These are phyloP conservation scores for Linum tenue DNA, from an alignment of 345 rosid genomes.

Conservation along the genomic window DNA sequence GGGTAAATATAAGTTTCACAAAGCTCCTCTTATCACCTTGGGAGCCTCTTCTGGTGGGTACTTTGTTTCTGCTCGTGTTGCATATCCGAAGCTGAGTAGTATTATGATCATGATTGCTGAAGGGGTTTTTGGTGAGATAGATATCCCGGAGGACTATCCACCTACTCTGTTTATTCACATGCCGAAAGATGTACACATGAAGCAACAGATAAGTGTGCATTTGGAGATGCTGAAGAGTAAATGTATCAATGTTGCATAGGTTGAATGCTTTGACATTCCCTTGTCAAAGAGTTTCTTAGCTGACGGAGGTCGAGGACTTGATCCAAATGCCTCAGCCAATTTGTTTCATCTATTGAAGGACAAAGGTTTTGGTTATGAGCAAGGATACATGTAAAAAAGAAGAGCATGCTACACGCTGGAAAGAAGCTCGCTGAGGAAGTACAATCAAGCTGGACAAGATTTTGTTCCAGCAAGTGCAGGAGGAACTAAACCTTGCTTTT, in stretches of 20 bases:
- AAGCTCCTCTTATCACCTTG: constrained; percentile 70
- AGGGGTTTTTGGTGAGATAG: constrained; percentile 59
- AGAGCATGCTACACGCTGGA: constrained; percentile 65
- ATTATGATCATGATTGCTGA: constrained; percentile 77
- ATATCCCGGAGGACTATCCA: constrained; percentile 47
- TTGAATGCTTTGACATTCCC: constrained; percentile 62
- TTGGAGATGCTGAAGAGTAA: constrained; percentile 41
- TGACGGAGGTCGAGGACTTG: constrained; percentile 56
- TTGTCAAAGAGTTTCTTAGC: constrained; percentile 42
- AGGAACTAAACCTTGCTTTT: constrained; percentile 85
- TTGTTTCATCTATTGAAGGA: constrained; percentile 45
- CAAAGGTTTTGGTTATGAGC: constrained; percentile 54
- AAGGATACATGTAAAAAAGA: constrained; percentile 67
- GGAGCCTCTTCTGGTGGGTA: constrained; percentile 96
- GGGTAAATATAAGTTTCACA: constrained; percentile 37
- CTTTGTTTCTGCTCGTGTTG: constrained; percentile 71
- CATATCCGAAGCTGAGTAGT: constrained; percentile 48
- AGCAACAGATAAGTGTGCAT: constrained; percentile 51
- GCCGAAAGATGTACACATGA: constrained; percentile 68
- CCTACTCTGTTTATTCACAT: constrained; percentile 86
- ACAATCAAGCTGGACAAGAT: constrained; percentile 31
- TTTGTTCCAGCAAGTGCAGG: constrained; percentile 63
- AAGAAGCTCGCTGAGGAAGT: constrained; percentile 32
- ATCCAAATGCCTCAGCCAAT: constrained; percentile 34
- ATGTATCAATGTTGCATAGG: constrained; percentile 67